Evolutionary conservation across 2,329 filamentous ascomycete species (phyloP), one percentile per base, ranked within the genome.

Genomic region (Aspergillus floridensis): DNA sequence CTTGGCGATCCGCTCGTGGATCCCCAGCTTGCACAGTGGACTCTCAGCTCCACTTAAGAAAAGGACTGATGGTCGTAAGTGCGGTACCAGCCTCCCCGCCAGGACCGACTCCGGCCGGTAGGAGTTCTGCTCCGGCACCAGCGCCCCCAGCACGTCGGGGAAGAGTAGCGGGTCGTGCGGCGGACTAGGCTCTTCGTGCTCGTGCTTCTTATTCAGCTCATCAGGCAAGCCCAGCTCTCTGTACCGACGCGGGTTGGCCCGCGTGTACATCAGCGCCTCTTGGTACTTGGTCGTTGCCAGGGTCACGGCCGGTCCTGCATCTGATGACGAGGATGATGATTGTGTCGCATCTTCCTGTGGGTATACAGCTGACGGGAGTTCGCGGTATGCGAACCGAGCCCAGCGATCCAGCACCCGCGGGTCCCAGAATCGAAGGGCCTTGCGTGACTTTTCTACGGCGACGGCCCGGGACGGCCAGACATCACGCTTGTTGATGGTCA

Each of bases 211-310:
- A 31, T 29, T 49, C 26, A 51, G 55, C n/a, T 44, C 66, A 38
- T 63, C 70, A 57, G 68, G 66, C 49, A 69, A 57, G 55, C 68
- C 73, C 47, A 71, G 61, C n/a, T 65, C 66, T 44, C 52, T 66
- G 54, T 68, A 70, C 35, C 70, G 65, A 32, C n/a, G 26, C 8
- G 69, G 65, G 55, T 71, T 72, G 14, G 68, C 65, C 3, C 72
- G 67, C 7, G 68, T 48, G 57, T 74, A 75, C 12, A 69, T 70
- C 50, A 73, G 69, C 7, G 38, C 26, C 56, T 55, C 53, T 16
- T 55, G 53, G 22, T 55, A 48, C 26, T 55, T 55, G 5, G 53
- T 35, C 29, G 53, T 55, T 19, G 53, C 41, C 19, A 55, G n/a
- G 2, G 53, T 55, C 22, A 55, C 53, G 0, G 53, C 41, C 2